Evolutionary conservation across 371 early-diverging fungal genomes (phyloP).

Genomic region (Sporodiniella umbellata): DNA sequence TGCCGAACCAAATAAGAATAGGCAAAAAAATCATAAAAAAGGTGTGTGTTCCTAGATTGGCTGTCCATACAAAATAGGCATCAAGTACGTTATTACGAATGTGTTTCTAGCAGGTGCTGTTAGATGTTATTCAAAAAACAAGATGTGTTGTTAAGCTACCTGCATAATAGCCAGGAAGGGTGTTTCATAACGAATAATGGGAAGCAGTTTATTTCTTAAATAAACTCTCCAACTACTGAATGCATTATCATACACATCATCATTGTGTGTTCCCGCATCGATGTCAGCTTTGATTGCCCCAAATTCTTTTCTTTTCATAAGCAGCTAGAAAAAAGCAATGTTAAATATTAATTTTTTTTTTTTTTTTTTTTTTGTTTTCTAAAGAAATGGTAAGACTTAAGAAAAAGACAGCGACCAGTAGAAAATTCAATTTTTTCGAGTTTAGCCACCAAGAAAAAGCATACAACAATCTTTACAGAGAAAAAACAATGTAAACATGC

Average conservation of each 20-base stretch:
- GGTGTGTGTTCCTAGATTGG: slow-evolving; percentile 71
- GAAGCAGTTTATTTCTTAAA: slow-evolving; percentile 48
- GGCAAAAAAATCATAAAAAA: slow-evolving; percentile 73
- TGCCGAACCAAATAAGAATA: slow-evolving; percentile 70
- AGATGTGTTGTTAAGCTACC: slow-evolving; percentile 24
- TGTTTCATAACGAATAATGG: slow-evolving; percentile 54
- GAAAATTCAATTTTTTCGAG: no score
- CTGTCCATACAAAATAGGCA: slow-evolving; percentile 58
- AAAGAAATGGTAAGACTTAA: no score
- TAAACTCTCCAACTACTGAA: slow-evolving; percentile 44
- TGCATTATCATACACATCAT: slow-evolving; percentile 43
- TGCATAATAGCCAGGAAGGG: slow-evolving; percentile 55
- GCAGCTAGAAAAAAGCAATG: not conserved
- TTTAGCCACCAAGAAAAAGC: no score
- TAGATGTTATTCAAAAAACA: not conserved
- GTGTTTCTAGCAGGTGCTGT: slow-evolving; percentile 20
- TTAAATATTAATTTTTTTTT: no score
- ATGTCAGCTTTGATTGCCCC: slow-evolving; percentile 33
- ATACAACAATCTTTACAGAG: no score
- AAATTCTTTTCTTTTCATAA: slow-evolving; percentile 37
- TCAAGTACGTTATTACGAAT: slow-evolving; percentile 52
- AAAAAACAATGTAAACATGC: not conserved
- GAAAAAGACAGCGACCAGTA: no score
- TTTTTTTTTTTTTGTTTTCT: no score
- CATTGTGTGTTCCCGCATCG: slow-evolving; percentile 50